These are phyloP conservation scores for Monascus ruber DNA, from an alignment of 2,329 filamentous ascomycete genomes.

Conservation along the genomic window DNA sequence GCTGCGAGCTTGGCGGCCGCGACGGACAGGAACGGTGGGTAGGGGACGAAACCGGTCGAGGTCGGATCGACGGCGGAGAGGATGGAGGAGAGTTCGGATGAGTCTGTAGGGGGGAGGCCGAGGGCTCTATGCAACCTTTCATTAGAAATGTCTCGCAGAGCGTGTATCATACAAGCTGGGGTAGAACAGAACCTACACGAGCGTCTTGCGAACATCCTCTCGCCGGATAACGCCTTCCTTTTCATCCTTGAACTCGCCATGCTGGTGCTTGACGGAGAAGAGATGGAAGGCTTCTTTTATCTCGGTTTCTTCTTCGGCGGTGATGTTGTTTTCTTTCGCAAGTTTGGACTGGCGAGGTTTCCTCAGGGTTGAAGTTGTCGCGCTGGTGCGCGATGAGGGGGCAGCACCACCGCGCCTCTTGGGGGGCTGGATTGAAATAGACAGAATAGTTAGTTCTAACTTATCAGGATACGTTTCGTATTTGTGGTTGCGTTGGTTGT, in stretches of 20 bases:
- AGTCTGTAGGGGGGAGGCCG: slow-evolving; percentile 54
- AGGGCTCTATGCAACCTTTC: slow-evolving; percentile 53
- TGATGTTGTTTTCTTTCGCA: slow-evolving; percentile 82
- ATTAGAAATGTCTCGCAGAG: background rate
- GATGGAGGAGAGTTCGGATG: slow-evolving; percentile 63
- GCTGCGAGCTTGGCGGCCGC: slow-evolving; percentile 74
- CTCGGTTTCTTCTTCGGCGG: slow-evolving; percentile 72
- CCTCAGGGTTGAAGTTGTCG: slow-evolving; percentile 22
- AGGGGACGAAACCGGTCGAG: slow-evolving; percentile 63
- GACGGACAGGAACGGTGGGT: slow-evolving; percentile 73
- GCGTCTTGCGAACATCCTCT: slow-evolving; percentile 57
- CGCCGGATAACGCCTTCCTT: slow-evolving; percentile 60
- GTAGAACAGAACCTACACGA: slow-evolving; percentile 47
- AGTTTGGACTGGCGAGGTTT: slow-evolving; percentile 64
- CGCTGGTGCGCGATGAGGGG: slow-evolving; percentile 5
- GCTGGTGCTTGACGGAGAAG: slow-evolving; percentile 50
- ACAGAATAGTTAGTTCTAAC: background rate
- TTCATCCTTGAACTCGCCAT: slow-evolving; percentile 49
- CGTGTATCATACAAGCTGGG: too few species aligned
- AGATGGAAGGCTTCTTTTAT: slow-evolving; percentile 83
- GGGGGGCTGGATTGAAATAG: slow-evolving; percentile 16
- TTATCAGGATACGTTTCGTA: too few species aligned
- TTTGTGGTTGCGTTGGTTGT: too few species aligned
- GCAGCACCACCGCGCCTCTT: slow-evolving; percentile 22
- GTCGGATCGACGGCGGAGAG: slow-evolving; percentile 74